A percentile compares a stretch with the other conserved stretches of the same genome.
Evolutionary conservation across 2,329 filamentous ascomycete genomes (phyloP).

Genomic region (Trichoderma polysporum): DNA sequence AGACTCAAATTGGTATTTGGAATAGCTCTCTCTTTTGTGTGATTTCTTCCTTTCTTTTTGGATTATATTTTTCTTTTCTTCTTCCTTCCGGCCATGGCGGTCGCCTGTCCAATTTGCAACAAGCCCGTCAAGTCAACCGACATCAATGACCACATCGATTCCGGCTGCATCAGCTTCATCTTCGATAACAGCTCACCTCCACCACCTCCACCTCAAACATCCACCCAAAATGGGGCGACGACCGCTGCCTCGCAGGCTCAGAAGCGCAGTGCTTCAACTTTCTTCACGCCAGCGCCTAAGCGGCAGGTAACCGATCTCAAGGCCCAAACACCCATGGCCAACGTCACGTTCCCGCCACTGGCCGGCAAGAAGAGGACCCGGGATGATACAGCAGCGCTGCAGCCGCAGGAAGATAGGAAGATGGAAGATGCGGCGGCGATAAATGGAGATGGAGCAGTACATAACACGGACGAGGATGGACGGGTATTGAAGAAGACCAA

Average conservation of each 20-base stretch:
- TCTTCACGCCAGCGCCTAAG: slow-evolving; percentile 63
- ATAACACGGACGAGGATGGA: slow-evolving; percentile 33
- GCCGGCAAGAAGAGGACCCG: slow-evolving; percentile 52
- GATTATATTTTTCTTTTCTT: background rate
- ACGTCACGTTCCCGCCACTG: slow-evolving; percentile 32
- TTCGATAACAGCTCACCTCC: slow-evolving; percentile 46
- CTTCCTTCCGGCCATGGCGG: slow-evolving; percentile 20
- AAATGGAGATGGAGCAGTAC: slow-evolving; percentile 17
- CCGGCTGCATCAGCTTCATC: slow-evolving; percentile 68
- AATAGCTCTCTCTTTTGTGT: background rate
- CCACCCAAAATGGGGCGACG: slow-evolving; percentile 26
- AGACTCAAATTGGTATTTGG: background rate
- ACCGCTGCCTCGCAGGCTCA: slow-evolving; percentile 40
- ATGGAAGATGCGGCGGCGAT: background rate
- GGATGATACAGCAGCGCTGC: slow-evolving; percentile 45
- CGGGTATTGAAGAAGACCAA: slow-evolving; percentile 64
- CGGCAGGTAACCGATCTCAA: slow-evolving; percentile 40
- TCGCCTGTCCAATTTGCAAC: slow-evolving; percentile 80
- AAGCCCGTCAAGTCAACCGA: slow-evolving; percentile 67
- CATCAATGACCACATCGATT: slow-evolving; percentile 92
- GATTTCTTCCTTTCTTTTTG: background rate
- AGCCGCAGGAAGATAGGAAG: background rate
- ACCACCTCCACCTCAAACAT: slow-evolving; percentile 35
- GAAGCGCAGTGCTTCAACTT: slow-evolving; percentile 56
- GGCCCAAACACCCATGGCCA: slow-evolving; percentile 36